These are phyloP conservation scores for Xylaria sp. DNA, from an alignment of 2,329 filamentous ascomycete genomes.

Conservation along the genomic window DNA sequence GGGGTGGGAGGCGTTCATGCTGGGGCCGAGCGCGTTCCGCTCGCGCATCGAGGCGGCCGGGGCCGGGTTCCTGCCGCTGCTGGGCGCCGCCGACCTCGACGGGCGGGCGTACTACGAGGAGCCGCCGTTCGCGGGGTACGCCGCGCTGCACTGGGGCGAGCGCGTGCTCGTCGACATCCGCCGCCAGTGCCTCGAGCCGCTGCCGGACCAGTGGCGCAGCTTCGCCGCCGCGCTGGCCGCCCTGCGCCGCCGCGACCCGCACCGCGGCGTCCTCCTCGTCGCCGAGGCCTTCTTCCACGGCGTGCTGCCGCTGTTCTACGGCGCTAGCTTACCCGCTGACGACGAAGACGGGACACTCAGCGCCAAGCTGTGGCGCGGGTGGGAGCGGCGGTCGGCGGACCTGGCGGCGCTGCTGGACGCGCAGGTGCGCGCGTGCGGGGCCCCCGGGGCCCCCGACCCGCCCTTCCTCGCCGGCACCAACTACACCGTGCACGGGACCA, in stretches of 20 bases:
- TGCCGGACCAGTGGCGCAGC: constrained; percentile 40
- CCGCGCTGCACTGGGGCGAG: constrained; percentile 30
- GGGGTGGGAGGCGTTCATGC: constrained; percentile 40
- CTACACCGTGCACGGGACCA: constrained; percentile 39
- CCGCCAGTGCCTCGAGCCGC: constrained; percentile 36
- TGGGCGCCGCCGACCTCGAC: constrained; percentile 38
- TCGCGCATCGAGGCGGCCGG: constrained; percentile 39
- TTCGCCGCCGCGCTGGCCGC: constrained; percentile 32
- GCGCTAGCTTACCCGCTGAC: constrained; percentile 35
- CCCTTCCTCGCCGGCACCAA: constrained; percentile 40
- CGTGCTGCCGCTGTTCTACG: constrained; percentile 38
- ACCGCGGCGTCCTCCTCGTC: constrained; percentile 34
- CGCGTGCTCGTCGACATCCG: constrained; percentile 39
- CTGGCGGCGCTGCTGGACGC: constrained; percentile 34
- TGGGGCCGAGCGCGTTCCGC: constrained; percentile 41
- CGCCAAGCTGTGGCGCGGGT: constrained; percentile 36
- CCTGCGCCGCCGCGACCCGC: constrained; percentile 27
- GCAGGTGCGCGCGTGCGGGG: constrained; percentile 37
- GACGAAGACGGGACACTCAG: constrained; percentile 32
- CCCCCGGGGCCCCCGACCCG: constrained; percentile 17
- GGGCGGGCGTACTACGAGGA: constrained; percentile 37
- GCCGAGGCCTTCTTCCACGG: constrained; percentile 43
- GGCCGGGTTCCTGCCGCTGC: constrained; percentile 39
- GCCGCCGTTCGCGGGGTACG: constrained; percentile 31
- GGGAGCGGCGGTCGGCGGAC: constrained; percentile 27